A percentile compares a stretch with the other conserved stretches of the same genome.
Conservation (phyloP, 192 early-diverging fungal species). For the Backusella liffmaniae region DNA sequence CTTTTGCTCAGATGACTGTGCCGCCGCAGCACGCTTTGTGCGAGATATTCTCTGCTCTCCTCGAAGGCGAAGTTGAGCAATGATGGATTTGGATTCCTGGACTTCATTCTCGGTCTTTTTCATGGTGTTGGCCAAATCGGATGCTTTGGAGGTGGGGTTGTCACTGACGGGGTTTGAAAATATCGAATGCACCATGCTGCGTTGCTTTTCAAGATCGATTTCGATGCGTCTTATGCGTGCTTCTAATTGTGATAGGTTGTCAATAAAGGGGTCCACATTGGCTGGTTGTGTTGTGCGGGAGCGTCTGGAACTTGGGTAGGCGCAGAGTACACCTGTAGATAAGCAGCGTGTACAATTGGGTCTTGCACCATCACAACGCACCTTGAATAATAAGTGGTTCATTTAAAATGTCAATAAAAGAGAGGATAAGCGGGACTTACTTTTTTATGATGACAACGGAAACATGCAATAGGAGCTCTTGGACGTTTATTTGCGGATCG, state of each 20-base stretch:
- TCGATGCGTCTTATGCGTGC: slow-evolving; percentile 26
- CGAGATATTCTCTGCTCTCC: slow-evolving; percentile 32
- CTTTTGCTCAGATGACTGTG: neutral
- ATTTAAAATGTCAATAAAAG: neutral
- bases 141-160: slow-evolving; percentile 7
- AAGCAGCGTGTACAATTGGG: slow-evolving; percentile 28
- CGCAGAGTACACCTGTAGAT: slow-evolving; percentile 19
- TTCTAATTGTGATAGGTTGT: slow-evolving; percentile 29
- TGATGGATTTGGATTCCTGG: slow-evolving; percentile 34
- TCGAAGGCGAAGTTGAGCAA: slow-evolving; percentile 32
- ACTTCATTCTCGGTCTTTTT: slow-evolving; percentile 34
- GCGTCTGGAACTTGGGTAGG: slow-evolving; percentile 24
- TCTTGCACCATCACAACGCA: slow-evolving; percentile 29
- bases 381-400: slow-evolving; percentile 1
- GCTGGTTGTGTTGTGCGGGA: slow-evolving; percentile 28
- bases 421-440: neutral
- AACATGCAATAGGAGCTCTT: slow-evolving; percentile 31
- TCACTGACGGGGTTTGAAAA: slow-evolving; percentile 9
- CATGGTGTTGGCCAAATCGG: slow-evolving; percentile 6
- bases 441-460: slow-evolving; percentile 34
- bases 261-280: slow-evolving; percentile 34
- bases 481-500: slow-evolving; percentile 21
- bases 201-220: slow-evolving; percentile 21
- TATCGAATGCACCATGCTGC: slow-evolving; percentile 18
- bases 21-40: slow-evolving; percentile 23